Base-by-base conservation (phyloP, 192 early-diverging fungal species). In the Cladochytrium replicatum region DNA sequence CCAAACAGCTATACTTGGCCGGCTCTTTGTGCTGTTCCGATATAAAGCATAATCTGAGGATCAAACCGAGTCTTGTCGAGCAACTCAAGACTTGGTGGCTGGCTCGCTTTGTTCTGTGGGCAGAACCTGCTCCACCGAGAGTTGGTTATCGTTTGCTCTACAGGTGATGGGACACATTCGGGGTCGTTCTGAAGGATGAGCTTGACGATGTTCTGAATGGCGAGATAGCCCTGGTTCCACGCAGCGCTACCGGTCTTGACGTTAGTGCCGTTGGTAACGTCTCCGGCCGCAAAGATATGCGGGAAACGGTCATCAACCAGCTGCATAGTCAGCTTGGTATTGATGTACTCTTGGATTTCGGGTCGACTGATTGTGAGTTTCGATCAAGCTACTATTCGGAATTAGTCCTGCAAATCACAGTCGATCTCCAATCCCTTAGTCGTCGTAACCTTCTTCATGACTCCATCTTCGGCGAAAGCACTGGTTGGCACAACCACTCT, bases 211-310 rank as follows among this genome's bases (percentile, higher is more conserved):
- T n/a, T n/a, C n/a, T n/a, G n/a, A n/a, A n/a, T n/a, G n/a, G n/a
- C n/a, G n/a, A n/a, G n/a, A n/a, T n/a, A n/a, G n/a, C n/a, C n/a
- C n/a, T n/a, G n/a, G n/a, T n/a, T n/a, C n/a, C n/a, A n/a, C n/a
- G n/a, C n/a, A n/a, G n/a, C n/a, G n/a, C n/a, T n/a, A n/a, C n/a
- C 63, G 4, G 61, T 48, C 37, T 77, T 77, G 17, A 69, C 52
- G 30, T 57, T 62, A 8, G 55, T 64, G 7, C 66, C 54, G 26
- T 69, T 61, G 42, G 64, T 67, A 7, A 86, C 78, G 57, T 91
- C 88, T 13, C 88, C 88, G 25, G 69, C 60, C 7, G 84, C 79
- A 52, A 79, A 91, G 27, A 91, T 81, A 55, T 88, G 59, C 2
- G 76, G 63, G 54, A 72, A 72, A 2, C 34, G 24, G 4, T 48